Percentiles rank a stretch among this genome's conserved stretches.
Evolutionary conservation across 176 grass and related monocot genomes (phyloP).

Genomic region (Chloris gayana): DNA sequence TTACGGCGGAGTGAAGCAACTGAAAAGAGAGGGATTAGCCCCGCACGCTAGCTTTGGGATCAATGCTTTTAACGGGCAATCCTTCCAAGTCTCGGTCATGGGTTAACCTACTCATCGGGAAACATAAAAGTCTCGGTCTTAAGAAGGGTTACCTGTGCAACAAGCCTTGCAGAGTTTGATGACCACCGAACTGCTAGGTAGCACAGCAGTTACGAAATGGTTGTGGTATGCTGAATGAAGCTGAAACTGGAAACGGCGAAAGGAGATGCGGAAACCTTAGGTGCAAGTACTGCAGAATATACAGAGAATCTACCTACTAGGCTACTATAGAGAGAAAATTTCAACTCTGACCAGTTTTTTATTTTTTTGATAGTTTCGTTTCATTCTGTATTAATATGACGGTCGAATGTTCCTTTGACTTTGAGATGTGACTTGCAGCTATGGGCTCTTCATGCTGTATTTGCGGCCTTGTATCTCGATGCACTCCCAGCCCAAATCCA

Average conservation of each 20-base stretch:
- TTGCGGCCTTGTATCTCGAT: no score
- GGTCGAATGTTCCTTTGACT: no score
- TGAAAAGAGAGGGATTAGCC: background rate
- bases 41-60: constrained; percentile 33
- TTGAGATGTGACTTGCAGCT: no score
- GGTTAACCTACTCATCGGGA: background rate
- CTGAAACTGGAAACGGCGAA: background rate
- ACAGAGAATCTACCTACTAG: background rate
- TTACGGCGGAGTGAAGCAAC: constrained; percentile 35
- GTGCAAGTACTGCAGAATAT: background rate
- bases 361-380: no score
- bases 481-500: no score
- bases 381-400: no score
- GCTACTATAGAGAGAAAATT: no score
- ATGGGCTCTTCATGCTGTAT: no score
- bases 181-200: background rate
- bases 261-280: background rate
- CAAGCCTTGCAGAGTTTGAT: background rate
- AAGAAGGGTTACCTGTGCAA: background rate
- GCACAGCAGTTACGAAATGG: background rate
- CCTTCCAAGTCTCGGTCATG: constrained; percentile 9
- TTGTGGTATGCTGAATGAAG: no score
- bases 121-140: background rate
- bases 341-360: no score
- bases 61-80: constrained; percentile 7